These are phyloP conservation scores for Aspergillus glaucus DNA, from an alignment of 2,329 filamentous ascomycete species.

Conservation along the genomic window DNA sequence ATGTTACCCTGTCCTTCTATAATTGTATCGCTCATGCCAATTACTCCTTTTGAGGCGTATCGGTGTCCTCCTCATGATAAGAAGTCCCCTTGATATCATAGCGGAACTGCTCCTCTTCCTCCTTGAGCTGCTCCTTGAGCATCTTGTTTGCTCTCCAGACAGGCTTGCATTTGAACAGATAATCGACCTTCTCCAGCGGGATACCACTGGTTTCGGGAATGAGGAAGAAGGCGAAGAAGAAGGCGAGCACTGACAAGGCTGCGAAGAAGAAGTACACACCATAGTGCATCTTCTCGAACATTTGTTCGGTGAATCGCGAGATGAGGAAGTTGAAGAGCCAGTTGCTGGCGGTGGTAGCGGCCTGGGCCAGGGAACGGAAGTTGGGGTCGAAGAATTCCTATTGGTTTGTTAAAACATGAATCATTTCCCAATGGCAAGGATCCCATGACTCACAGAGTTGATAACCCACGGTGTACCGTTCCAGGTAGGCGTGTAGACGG, in stretches of 20 bases:
- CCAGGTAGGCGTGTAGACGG: slow-evolving; percentile 61
- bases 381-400: slow-evolving; percentile 65
- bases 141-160: slow-evolving; percentile 30
- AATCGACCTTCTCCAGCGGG: slow-evolving; percentile 60
- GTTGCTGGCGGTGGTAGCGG: slow-evolving; percentile 48
- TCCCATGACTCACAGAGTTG: slow-evolving; percentile 41
- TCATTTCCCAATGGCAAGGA: too few relatives aligned
- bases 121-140: slow-evolving; percentile 27
- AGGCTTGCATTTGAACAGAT: slow-evolving; percentile 47
- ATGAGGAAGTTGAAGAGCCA: slow-evolving; percentile 33
- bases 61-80: too few relatives aligned
- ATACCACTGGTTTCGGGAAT: slow-evolving; percentile 62
- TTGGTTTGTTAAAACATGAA: too few relatives aligned
- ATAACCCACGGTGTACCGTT: slow-evolving; percentile 71
- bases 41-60: too few relatives aligned
- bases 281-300: slow-evolving; percentile 43
- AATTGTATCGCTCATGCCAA: too few relatives aligned
- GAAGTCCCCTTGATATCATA: slow-evolving; percentile 17
- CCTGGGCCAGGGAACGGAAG: slow-evolving; percentile 63
- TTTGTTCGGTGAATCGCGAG: slow-evolving; percentile 34
- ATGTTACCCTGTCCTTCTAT: too few relatives aligned
- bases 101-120: slow-evolving; percentile 32
- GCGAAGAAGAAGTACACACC: slow-evolving; percentile 67
- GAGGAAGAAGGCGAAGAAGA: slow-evolving; percentile 56
- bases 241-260: slow-evolving; percentile 53